Conservation (phyloP, 1,139 yeast species). For the Pichia inconspicua region DNA sequence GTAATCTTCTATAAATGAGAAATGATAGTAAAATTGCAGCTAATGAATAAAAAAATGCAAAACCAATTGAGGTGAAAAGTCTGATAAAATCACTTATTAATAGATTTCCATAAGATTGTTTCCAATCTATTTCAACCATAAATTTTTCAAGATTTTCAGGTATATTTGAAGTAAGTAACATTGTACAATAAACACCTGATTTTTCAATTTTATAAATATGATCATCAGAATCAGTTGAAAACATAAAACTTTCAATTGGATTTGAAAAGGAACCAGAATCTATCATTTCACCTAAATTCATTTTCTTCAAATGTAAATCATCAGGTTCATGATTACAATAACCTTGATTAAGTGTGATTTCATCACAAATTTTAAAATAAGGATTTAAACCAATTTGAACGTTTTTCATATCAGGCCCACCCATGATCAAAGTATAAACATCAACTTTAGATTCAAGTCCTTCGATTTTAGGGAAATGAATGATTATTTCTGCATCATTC, state of each 20-base stretch:
- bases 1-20: slow-evolving; percentile 12
- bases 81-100: slow-evolving; percentile 23
- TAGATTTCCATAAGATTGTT: slow-evolving; percentile 25
- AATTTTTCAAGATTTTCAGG: slow-evolving; percentile 11
- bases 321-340: slow-evolving; percentile 19
- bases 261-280: slow-evolving; percentile 10
- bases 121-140: slow-evolving; percentile 23
- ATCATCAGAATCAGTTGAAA: slow-evolving; percentile 7
- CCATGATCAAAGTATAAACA: slow-evolving; percentile 20
- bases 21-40: slow-evolving; percentile 14
- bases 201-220: slow-evolving; percentile 14
- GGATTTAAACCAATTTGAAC: slow-evolving; percentile 21
- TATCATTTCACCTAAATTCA: slow-evolving; percentile 17
- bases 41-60: slow-evolving; percentile 18
- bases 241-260: slow-evolving; percentile 17
- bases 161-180: slow-evolving; percentile 17
- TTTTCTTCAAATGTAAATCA: slow-evolving; percentile 9
- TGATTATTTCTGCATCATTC: slow-evolving; percentile 6
- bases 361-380: slow-evolving; percentile 26
- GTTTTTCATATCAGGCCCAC: slow-evolving; percentile 20
- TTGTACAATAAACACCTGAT: slow-evolving; percentile 22
- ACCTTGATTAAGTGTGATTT: slow-evolving; percentile 16
- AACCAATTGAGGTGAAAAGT: slow-evolving; percentile 18
- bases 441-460: slow-evolving; percentile 6
- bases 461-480: slow-evolving; percentile 13